These are phyloP conservation scores for Rhodotorula sp. DNA, from an alignment of 1,284 basidiomycete genomes.

Conservation along the genomic window DNA sequence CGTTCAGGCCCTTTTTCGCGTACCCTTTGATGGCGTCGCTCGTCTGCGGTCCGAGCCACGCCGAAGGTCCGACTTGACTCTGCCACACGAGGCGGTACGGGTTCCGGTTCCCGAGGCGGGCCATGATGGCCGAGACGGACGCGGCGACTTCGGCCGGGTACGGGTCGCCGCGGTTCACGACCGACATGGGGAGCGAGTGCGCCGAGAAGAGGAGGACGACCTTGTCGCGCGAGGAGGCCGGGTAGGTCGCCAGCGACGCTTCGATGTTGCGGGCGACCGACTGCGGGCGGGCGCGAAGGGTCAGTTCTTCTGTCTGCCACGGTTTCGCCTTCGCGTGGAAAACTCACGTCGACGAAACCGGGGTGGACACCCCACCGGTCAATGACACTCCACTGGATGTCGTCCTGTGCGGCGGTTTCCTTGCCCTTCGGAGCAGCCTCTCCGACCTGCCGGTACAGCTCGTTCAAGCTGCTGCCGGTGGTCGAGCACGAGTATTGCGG, in stretches of 20 bases:
- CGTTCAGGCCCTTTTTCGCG: constrained; percentile 81
- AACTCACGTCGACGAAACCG: constrained; percentile 82
- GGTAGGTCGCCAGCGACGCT: constrained; percentile 75
- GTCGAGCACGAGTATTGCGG: constrained; percentile 99
- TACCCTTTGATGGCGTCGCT: constrained; percentile 87
- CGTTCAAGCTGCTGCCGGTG: constrained; percentile 94
- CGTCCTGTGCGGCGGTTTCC: constrained; percentile 55
- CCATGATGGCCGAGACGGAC: constrained; percentile 86
- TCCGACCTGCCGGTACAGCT: constrained; percentile 64
- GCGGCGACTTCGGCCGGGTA: constrained; percentile 95
- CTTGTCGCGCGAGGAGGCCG: constrained; percentile 64
- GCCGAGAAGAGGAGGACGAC: constrained; percentile 89
- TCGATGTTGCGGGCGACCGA: constrained; percentile 88
- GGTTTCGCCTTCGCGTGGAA: background rate
- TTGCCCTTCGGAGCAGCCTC: constrained; percentile 49
- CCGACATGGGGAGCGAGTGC: constrained; percentile 94
- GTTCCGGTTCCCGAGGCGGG: constrained; percentile 68
- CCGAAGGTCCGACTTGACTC: constrained; percentile 92
- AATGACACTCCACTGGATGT: constrained; percentile 92
- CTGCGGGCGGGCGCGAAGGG: constrained; percentile 51
- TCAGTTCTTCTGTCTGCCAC: too few relatives aligned
- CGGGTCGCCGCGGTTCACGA: constrained; percentile 96
- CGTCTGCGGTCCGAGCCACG: constrained; percentile 99
- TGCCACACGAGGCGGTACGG: constrained; percentile 97
- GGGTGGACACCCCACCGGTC: constrained; percentile 96